Evolutionary conservation across 441 rosid genomes (phyloP), one percentile per base, ranked within the genome.

Genomic region (Adansonia grandidieri): DNA sequence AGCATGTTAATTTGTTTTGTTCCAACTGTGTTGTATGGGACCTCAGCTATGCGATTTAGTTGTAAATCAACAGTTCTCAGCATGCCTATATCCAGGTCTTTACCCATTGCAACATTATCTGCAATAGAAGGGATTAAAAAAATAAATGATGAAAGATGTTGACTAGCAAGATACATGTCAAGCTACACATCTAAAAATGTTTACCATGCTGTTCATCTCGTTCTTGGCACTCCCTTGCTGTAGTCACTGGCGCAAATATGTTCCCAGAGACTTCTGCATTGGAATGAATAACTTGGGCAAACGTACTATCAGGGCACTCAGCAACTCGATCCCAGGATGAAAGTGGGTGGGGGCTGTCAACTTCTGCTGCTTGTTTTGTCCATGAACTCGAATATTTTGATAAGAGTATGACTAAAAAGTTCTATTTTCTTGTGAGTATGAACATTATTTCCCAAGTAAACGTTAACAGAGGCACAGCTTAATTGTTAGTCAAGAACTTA

Each of bases 261-360:
- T 84, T 84, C 63, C 80, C 78, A 73, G 77, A 78, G 78, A 80
- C 68, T 81, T 86, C 94, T 42, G 83, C 84, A 77, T 85, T 86
- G 60, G 88, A 80, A 80, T 86, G 88, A 22, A 89, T 86, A 71
- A 90, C 94, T 80, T 86, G 90, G 57, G 90, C 94, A 79, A 92
- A 87, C 61, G 94, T 92, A 81, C 94, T 90, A 75, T 89, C 94
- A 70, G 87, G 90, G 72, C 85, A 69, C 77, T 88, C 90, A 53
- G 84, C 84, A 70, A 83, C 77, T 77, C 76, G 84, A 79, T 87
- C 71, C 76, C 81, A 63, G 20, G 85, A 80, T 69, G 89, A 84
- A 56, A 72, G 64, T 56, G 84, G 81, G 20, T 37, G 56, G 5
- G 89, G 87, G 74, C 90, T 87, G 74, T 87, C 89, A 69, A 82